Conservation (phyloP, 2,329 filamentous ascomycete genomes). For the Fusarium compactum region DNA sequence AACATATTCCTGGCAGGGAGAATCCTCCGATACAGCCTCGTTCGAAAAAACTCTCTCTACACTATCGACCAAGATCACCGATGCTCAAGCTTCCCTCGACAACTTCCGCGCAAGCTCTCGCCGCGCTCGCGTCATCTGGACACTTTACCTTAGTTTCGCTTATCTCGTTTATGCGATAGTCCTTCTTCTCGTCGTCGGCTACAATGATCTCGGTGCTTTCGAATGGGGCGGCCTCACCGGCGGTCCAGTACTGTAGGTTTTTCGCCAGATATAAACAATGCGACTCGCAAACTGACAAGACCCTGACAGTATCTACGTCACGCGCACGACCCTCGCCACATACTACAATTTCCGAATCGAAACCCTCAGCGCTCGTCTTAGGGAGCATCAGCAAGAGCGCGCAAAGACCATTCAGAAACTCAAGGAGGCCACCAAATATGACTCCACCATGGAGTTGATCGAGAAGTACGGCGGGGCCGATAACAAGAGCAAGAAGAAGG, state of each 20-base stretch:
- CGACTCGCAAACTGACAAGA: conserved; percentile 26
- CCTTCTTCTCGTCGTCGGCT: conserved; percentile 85
- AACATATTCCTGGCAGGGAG: conserved; percentile 66
- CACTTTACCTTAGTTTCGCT: conserved; percentile 88
- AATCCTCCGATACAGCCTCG: conserved; percentile 84
- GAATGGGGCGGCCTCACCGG: conserved; percentile 85
- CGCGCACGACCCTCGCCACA: conserved; percentile 73
- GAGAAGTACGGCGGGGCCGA: conserved; percentile 90
- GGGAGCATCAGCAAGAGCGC: conserved; percentile 81
- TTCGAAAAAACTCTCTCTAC: conserved; percentile 92
- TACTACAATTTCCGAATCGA: conserved; percentile 88
- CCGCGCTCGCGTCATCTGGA: conserved; percentile 86
- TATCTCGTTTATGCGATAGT: conserved; percentile 91
- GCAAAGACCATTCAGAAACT: conserved; percentile 91
- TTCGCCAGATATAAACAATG: background rate
- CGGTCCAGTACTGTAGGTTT: conserved; percentile 78
- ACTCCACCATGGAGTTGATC: conserved; percentile 90
- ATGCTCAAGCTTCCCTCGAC: conserved; percentile 80
- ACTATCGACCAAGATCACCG: conserved; percentile 84
- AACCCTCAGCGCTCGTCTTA: conserved; percentile 74
- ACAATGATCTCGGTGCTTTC: conserved; percentile 77
- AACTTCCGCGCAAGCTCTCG: conserved; percentile 77
- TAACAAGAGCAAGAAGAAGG: conserved; percentile 53
- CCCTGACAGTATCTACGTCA: conserved; percentile 78
- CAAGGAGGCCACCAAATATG: conserved; percentile 94